phyloP scores from a whole-genome alignment of 164 flowering plant genomes.

The Macadamia integrifolia region DNA sequence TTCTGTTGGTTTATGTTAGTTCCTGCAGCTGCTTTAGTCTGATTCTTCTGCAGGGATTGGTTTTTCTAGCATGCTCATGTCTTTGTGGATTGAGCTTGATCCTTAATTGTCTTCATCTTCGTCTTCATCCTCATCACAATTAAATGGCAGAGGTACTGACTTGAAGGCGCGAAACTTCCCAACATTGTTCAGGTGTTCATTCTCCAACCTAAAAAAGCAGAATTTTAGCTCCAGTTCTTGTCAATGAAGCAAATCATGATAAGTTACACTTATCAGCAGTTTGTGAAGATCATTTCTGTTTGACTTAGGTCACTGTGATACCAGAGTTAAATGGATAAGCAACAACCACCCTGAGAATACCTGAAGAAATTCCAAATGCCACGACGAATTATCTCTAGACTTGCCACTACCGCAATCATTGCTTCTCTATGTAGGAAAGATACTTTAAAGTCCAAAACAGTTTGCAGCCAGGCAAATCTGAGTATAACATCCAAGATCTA shows the following conservation, averaged over 20 bases:
- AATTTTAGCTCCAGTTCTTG: background rate
- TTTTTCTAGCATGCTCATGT: background rate
- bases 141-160: constrained; percentile 6
- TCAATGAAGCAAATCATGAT: too few relatives aligned
- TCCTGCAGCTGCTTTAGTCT: too few relatives aligned
- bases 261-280: too few relatives aligned
- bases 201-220: background rate
- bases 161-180: constrained; percentile 4
- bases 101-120: background rate
- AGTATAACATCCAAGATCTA: constrained; percentile 54
- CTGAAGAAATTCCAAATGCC: constrained; percentile 86
- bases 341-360: constrained; percentile 20
- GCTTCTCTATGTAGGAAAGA: constrained; percentile 36
- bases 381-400: constrained; percentile 71
- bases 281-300: too few relatives aligned
- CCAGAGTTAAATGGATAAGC: too few relatives aligned
- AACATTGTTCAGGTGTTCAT: constrained; percentile 5
- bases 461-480: constrained; percentile 71
- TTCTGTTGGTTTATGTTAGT: too few relatives aligned
- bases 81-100: background rate
- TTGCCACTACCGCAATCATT: constrained; percentile 35
- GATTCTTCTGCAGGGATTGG: background rate
- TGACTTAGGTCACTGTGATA: too few relatives aligned
- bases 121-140: background rate
- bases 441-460: constrained; percentile 35